These are phyloP conservation scores for Mycena crocata DNA, from an alignment of 768 basidiomycete genomes.

Conservation along the genomic window DNA sequence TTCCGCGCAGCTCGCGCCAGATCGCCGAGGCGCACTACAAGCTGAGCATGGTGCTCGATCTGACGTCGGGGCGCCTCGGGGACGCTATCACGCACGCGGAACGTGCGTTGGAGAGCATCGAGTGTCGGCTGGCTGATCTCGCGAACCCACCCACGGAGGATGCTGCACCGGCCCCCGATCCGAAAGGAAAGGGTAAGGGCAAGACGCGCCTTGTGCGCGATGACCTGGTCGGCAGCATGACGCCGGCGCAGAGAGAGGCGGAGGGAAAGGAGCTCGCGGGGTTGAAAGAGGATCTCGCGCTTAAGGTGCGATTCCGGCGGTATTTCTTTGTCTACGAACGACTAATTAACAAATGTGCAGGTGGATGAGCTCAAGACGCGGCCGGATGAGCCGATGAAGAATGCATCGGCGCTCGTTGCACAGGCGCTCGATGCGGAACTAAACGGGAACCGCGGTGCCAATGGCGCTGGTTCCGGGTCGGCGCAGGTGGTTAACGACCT, in stretches of 20 bases:
- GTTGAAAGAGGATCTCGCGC: conserved; percentile 82
- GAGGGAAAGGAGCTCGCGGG: conserved; percentile 85
- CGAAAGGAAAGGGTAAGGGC: conserved; percentile 78
- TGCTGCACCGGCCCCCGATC: conserved; percentile 53
- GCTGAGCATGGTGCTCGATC: conserved; percentile 91
- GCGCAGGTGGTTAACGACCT: conserved; percentile 77
- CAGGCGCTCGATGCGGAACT: conserved; percentile 80
- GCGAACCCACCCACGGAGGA: conserved; percentile 41
- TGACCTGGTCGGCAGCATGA: conserved; percentile 74
- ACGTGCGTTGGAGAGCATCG: conserved; percentile 82
- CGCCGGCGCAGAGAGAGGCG: conserved; percentile 75
- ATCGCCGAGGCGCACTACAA: conserved; percentile 96
- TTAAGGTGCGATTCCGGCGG: conserved; percentile 69
- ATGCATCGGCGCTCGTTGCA: conserved; percentile 78
- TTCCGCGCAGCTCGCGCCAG: conserved; percentile 91
- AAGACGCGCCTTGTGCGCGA: conserved; percentile 60
- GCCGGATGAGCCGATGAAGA: conserved; percentile 67
- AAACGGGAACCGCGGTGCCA: conserved; percentile 54
- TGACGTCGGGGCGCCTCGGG: conserved; percentile 85
- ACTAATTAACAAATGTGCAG: conserved; percentile 52
- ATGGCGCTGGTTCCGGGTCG: conserved; percentile 40
- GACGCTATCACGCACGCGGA: conserved; percentile 88
- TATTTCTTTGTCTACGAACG: neutral
- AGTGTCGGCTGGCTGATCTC: conserved; percentile 73
- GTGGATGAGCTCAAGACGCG: conserved; percentile 91